phyloP scores from a whole-genome alignment of 345 rosid species.

The Sisymbrium altissimum region DNA sequence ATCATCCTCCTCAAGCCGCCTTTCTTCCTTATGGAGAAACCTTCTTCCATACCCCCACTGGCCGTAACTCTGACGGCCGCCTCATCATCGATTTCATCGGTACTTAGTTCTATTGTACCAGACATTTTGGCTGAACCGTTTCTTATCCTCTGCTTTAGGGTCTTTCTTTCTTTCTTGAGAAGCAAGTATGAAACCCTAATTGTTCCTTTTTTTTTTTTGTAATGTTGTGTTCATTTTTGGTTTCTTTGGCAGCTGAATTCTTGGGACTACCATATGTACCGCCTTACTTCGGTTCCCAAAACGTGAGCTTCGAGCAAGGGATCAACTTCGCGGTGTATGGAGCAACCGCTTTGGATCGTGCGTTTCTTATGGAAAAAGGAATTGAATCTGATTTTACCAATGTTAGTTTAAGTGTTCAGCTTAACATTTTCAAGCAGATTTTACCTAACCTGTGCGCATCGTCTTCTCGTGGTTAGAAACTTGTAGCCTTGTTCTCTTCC shows the following conservation, averaged over 20 bases:
- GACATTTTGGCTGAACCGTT: not conserved
- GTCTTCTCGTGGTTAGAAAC: constrained; percentile 29
- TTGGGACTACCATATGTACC: constrained; percentile 40
- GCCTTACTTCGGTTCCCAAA: constrained; percentile 33
- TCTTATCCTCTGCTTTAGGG: not conserved
- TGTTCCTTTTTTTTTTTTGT: not conserved
- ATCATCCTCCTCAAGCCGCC: constrained; percentile 19
- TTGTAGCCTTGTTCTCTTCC: not conserved
- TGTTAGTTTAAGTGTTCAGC: constrained; percentile 38
- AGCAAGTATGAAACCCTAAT: constrained; percentile 1
- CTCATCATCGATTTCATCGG: constrained; percentile 56
- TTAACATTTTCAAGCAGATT: constrained; percentile 36
- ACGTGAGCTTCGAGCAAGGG: constrained; percentile 33
- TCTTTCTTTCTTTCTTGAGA: not conserved
- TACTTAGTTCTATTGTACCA: constrained; percentile 1
- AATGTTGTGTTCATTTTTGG: not conserved
- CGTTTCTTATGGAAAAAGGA: constrained; percentile 31
- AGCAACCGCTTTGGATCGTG: constrained; percentile 43
- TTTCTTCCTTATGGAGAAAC: constrained; percentile 45
- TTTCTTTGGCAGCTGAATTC: constrained; percentile 36
- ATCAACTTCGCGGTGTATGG: constrained; percentile 55
- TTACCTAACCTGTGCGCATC: constrained; percentile 37
- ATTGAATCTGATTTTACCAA: constrained; percentile 25
- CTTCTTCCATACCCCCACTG: constrained; percentile 44
- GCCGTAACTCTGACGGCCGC: constrained; percentile 52